Evolutionary conservation across 257 asterid species (phyloP).

Genomic region (Asclepias syriaca): DNA sequence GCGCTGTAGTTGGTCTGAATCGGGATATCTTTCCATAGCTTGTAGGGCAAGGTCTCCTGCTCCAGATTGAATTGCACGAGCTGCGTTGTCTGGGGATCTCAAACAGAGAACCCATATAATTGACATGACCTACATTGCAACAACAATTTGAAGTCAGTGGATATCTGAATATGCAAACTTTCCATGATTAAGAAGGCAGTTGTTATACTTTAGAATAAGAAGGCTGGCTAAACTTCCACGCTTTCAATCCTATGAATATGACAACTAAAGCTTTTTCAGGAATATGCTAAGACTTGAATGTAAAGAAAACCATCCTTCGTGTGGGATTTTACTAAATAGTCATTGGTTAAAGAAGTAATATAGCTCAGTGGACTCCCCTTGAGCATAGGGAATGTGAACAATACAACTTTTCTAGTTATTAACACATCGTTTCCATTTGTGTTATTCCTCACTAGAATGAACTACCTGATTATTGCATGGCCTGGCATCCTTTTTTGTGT

Average conservation of each 20-base stretch:
- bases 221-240: not conserved
- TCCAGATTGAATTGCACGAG: conserved; percentile 81
- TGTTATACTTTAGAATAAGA: not conserved
- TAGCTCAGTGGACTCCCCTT: not conserved
- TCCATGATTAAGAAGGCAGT: too few species aligned
- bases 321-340: not conserved
- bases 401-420: not conserved
- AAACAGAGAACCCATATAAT: conserved; percentile 61
- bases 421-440: not conserved
- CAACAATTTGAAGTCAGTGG: not conserved
- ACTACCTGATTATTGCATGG: not conserved
- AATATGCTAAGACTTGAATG: not conserved
- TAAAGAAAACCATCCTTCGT: not conserved
- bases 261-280: not conserved
- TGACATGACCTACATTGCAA: conserved; percentile 56
- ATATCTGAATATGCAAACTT: not conserved
- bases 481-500: not conserved
- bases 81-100: conserved; percentile 82
- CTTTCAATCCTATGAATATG: not conserved
- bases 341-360: not conserved
- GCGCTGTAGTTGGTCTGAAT: conserved; percentile 71
- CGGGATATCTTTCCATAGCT: conserved; percentile 69
- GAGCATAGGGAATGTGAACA: not conserved
- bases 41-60: conserved; percentile 87
- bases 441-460: not conserved